Conservation (phyloP, 2,329 filamentous ascomycete species). For the Monosporascus sp. region DNA sequence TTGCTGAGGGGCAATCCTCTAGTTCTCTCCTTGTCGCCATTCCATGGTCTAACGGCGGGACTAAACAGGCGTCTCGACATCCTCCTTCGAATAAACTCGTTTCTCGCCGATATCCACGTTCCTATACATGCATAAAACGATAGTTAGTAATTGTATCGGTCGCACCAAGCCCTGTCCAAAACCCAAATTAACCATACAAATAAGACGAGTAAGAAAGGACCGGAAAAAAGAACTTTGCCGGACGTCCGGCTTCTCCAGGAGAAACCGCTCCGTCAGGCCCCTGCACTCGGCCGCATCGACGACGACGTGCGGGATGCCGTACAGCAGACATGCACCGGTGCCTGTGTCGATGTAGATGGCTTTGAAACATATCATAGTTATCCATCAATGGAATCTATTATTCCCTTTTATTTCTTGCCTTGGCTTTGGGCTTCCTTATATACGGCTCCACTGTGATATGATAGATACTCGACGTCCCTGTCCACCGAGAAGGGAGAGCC, state of each 20-base stretch:
- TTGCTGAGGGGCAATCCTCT: too few species aligned
- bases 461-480: background rate
- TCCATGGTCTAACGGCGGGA: background rate
- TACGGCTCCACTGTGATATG: too few species aligned
- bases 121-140: slow-evolving; percentile 9
- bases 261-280: slow-evolving; percentile 66
- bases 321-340: slow-evolving; percentile 71
- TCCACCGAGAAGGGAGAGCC: background rate
- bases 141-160: background rate
- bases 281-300: slow-evolving; percentile 62
- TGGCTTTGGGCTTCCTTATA: too few species aligned
- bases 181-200: background rate
- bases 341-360: slow-evolving; percentile 14
- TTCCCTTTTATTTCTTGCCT: background rate
- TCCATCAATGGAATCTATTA: too few species aligned
- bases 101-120: slow-evolving; percentile 28
- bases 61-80: slow-evolving; percentile 1
- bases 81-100: slow-evolving; percentile 23
- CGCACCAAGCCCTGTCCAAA: too few species aligned
- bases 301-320: slow-evolving; percentile 68
- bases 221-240: slow-evolving; percentile 45
- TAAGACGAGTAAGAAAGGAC: background rate
- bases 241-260: slow-evolving; percentile 64
- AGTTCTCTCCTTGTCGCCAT: too few species aligned
- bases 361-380: too few species aligned